Percentiles rank a stretch among this genome's conserved stretches.
Evolutionary conservation across 2,329 filamentous ascomycete genomes (phyloP).

Genomic region (Aureobasidium pullulans): DNA sequence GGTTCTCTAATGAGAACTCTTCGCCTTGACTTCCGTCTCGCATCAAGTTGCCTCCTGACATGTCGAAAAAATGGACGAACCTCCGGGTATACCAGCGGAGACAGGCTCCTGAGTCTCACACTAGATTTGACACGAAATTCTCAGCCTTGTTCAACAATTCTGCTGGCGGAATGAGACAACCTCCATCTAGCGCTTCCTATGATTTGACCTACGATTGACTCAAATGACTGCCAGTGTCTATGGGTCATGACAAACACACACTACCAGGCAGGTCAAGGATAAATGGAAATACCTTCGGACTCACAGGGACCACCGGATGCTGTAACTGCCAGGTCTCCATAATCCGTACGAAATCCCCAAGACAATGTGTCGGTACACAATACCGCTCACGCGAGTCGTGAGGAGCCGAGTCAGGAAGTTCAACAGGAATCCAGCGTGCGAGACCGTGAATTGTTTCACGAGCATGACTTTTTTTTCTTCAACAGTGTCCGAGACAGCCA

Average conservation of each 20-base stretch:
- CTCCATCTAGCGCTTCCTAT: too few relatives aligned
- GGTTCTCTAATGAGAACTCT: too few relatives aligned
- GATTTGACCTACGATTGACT: too few relatives aligned
- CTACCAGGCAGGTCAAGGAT: background rate
- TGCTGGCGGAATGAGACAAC: too few relatives aligned
- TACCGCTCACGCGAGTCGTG: background rate
- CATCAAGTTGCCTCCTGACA: too few relatives aligned
- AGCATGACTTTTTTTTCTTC: background rate
- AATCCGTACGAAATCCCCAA: background rate
- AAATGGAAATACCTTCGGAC: background rate
- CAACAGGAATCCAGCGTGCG: background rate
- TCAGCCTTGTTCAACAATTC: too few relatives aligned
- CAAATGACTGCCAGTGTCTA: too few relatives aligned
- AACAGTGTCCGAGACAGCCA: slow-evolving; percentile 5
- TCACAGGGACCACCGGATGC: background rate
- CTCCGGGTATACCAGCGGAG: too few relatives aligned
- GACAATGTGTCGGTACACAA: background rate
- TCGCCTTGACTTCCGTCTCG: too few relatives aligned
- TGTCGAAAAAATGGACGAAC: too few relatives aligned
- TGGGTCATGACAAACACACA: background rate
- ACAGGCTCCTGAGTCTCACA: too few relatives aligned
- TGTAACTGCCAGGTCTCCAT: background rate
- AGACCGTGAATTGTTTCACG: background rate
- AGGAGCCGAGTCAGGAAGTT: background rate
- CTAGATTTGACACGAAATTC: too few relatives aligned